Evolutionary conservation across 2,329 filamentous ascomycete genomes (phyloP), one percentile per base, ranked within the genome.

Genomic region (Botryotinia convoluta): DNA sequence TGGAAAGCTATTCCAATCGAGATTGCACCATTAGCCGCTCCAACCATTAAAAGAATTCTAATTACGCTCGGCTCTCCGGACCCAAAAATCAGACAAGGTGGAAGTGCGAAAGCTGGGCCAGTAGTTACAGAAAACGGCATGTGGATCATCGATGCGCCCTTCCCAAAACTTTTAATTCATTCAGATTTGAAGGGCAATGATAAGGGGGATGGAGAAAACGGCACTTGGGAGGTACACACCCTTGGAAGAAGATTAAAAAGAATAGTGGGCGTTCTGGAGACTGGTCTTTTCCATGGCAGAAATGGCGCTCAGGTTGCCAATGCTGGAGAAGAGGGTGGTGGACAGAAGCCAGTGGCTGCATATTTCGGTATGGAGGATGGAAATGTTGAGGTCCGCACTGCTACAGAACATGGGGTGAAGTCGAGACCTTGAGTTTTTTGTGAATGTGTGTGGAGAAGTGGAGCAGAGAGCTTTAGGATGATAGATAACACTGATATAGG

Each of bases 1-100:
- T 99, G 95, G 94, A 92, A 93, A 78, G 86, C 89, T 37, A 93
- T 99, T 74, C 96, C 96, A 35, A 95, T 99, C 78, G 96, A 99
- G 83, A 94, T 99, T 65, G 92, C 95, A 48, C 96, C 95, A 35
- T 88, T 96, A 76, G 91, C 94, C 60, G 92, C 93, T 42, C 89
- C 91, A 74, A 90, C 91, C 75, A 94, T 98, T 29, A 88, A 97
- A 74, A 85, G 85, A 74, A 90, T 91, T 75, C 88, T 99, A 48
- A 86, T 86, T 72, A 86, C 87, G 48, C 87, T 99, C 74, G 96
- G 96, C 54, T 92, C 92, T 62, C 83, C 88, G 63, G 85, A 89
- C 70, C 93, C 96, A 3, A 85, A 85, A 48, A 86, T 98, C 72
- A 89, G 96, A 72, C 88, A 90, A 74, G 92, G 93, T 37, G 85